Evolutionary conservation across 805 yeast genomes (phyloP), one percentile per base, ranked within the genome.

Genomic region (Kluyveromyces dobzhanskii): DNA sequence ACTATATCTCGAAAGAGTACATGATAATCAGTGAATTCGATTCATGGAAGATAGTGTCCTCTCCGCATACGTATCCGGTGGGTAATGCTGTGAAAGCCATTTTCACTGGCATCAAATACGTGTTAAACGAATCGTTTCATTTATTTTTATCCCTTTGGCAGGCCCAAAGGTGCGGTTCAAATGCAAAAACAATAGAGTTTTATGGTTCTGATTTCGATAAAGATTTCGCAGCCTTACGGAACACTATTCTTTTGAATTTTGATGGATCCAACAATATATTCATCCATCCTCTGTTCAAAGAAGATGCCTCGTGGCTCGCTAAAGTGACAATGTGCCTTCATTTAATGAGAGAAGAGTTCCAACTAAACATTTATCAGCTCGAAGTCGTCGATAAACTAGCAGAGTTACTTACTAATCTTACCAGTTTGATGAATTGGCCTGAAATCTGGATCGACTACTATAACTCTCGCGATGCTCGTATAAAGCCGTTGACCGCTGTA

Each of bases 351-450:
- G 97, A 90, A 56, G 97, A 90, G 44, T 57, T 71, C 33, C 69
- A 71, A 37, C 62, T 90, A 23, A 77, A 82, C 48, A 59, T 74
- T 1, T 59, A 76, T 18, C 64, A 69, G 4, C 40, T 51, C 3
- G 39, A 49, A 0, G 55, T 62, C 7, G 60, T 69, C 10, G 48
- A 62, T 3, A 59, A 59, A 24, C 49, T 88, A 21, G 76, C 81
- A 0, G 18, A 61, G 1, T 56, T 87, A 17, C 56, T 87, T n/a
- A 64, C 78, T 0, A 81, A 80, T 46, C 53, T 84, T 11, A 70
- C 80, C 0, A 48, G 65, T 10, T 75, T 85, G 78, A 73, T 80
- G 75, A 78, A 83, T 4, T 84, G 95, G 94, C 73, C 79, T 9
- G 75, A 67, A 1, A 42, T 49, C 0, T 84, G 95, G 95, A 54